A percentile compares a stretch with the other conserved stretches of the same genome.
phyloP scores from a whole-genome alignment of 192 early-diverging fungal genomes.

The Coemansia sp. region DNA sequence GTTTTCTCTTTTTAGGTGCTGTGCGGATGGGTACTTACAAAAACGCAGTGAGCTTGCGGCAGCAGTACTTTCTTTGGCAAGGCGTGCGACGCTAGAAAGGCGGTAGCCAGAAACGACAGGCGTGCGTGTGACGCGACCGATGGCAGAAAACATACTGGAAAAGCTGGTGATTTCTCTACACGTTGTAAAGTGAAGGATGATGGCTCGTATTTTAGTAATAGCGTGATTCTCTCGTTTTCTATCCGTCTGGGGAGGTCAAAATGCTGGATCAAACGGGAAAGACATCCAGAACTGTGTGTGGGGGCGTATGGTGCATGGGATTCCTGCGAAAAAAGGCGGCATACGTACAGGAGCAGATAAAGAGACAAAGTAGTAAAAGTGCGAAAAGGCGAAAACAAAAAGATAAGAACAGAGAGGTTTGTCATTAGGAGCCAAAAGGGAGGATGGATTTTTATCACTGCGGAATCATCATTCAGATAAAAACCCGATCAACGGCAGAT shows the following conservation, averaged over 20 bases:
- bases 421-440: too few relatives aligned
- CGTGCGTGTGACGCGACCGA: slow-evolving; percentile 38
- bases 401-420: not conserved
- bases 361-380: not conserved
- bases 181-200: too few relatives aligned
- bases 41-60: slow-evolving; percentile 7
- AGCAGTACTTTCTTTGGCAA: slow-evolving; percentile 2
- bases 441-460: too few relatives aligned
- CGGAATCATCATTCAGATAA: too few relatives aligned
- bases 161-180: not conserved
- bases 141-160: slow-evolving; percentile 44
- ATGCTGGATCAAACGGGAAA: not conserved
- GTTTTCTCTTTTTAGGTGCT: not conserved
- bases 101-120: slow-evolving; percentile 21
- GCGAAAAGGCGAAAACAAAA: not conserved
- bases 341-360: not conserved
- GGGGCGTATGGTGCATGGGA: not conserved
- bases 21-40: slow-evolving; percentile 31
- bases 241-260: not conserved
- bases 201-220: not conserved
- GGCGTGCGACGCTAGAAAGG: slow-evolving; percentile 15
- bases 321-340: not conserved
- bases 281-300: not conserved
- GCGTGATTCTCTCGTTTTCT: not conserved
- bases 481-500: too few relatives aligned